Percentiles rank a stretch among this genome's conserved stretches.
phyloP scores from a whole-genome alignment of 2,329 filamentous ascomycete species.

The Talaromyces piceae region DNA sequence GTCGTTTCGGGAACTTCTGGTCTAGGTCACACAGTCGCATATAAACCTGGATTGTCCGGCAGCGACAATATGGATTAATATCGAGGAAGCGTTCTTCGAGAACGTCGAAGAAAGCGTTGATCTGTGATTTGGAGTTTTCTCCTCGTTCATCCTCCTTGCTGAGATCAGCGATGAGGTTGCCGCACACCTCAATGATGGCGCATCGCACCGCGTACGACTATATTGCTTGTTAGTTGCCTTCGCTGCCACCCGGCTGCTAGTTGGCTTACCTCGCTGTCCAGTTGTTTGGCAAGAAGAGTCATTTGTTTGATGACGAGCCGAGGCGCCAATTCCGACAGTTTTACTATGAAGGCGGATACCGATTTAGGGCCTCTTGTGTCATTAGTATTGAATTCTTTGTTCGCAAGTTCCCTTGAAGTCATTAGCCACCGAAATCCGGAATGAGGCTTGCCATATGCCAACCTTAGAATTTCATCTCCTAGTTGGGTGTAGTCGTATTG shows the following conservation, averaged over 20 bases:
- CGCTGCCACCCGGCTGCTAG: neutral
- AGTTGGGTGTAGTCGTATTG: constrained; percentile 97
- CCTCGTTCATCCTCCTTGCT: constrained; percentile 85
- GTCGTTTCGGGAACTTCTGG: constrained; percentile 86
- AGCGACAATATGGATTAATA: constrained; percentile 92
- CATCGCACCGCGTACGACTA: constrained; percentile 88
- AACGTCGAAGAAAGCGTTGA: constrained; percentile 95
- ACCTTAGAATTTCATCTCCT: constrained; percentile 78
- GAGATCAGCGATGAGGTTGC: constrained; percentile 85
- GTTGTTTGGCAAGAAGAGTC: constrained; percentile 84
- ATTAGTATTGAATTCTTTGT: constrained; percentile 96
- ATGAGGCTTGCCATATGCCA: constrained; percentile 7
- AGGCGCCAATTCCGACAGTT: constrained; percentile 85
- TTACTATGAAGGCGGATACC: constrained; percentile 86
- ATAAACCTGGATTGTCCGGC: constrained; percentile 86
- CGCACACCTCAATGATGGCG: constrained; percentile 92
- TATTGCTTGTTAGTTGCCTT: neutral
- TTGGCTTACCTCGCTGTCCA: constrained; percentile 76
- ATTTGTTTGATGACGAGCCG: constrained; percentile 95
- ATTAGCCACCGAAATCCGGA: constrained; percentile 16
- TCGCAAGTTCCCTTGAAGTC: constrained; percentile 67
- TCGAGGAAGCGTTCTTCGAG: constrained; percentile 94
- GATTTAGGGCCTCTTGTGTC: constrained; percentile 94
- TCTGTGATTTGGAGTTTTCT: constrained; percentile 88
- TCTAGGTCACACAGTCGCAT: constrained; percentile 88